A percentile compares a stretch with the other conserved stretches of the same genome.
These are phyloP conservation scores for Phialemonium atrogriseum DNA, from an alignment of 2,329 filamentous ascomycete species.

Conservation along the genomic window DNA sequence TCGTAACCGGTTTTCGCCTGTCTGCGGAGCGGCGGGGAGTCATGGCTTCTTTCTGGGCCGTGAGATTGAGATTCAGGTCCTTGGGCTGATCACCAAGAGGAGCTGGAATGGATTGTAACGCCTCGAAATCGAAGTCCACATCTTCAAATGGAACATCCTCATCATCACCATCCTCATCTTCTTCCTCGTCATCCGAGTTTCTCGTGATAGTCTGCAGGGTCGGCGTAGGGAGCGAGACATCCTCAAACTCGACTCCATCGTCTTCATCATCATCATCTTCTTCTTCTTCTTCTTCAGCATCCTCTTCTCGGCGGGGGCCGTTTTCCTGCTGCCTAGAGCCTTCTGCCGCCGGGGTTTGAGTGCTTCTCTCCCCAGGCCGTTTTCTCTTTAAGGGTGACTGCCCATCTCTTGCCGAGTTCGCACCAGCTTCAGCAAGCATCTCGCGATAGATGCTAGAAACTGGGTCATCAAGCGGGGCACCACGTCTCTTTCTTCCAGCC, in stretches of 20 bases:
- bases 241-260: slow-evolving; percentile 39
- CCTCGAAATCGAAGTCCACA: slow-evolving; percentile 29
- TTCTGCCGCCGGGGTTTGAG: slow-evolving; percentile 1
- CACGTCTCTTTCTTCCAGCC: too few relatives aligned
- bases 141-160: slow-evolving; percentile 40
- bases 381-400: slow-evolving; percentile 33
- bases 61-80: slow-evolving; percentile 44
- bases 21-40: slow-evolving; percentile 24
- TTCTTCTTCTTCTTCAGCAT: slow-evolving; percentile 4
- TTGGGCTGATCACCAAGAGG: slow-evolving; percentile 17
- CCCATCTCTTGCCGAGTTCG: not conserved
- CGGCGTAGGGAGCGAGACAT: slow-evolving; percentile 37
- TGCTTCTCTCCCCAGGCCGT: slow-evolving; percentile 23
- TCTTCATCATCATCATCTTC: slow-evolving; percentile 25
- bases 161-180: slow-evolving; percentile 30
- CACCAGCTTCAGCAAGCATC: slow-evolving; percentile 9
- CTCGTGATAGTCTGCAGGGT: slow-evolving; percentile 43
- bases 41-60: slow-evolving; percentile 31
- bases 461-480: too few relatives aligned
- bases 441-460: slow-evolving; percentile 13
- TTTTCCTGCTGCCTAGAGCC: not conserved
- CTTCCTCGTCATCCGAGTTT: slow-evolving; percentile 37
- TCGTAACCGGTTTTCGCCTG: slow-evolving; percentile 43
- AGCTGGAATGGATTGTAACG: slow-evolving; percentile 11
- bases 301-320: not conserved